Evolutionary conservation across 176 grass and related monocot genomes (phyloP), one percentile per base, ranked within the genome.

Genomic region (Avena eriantha): DNA sequence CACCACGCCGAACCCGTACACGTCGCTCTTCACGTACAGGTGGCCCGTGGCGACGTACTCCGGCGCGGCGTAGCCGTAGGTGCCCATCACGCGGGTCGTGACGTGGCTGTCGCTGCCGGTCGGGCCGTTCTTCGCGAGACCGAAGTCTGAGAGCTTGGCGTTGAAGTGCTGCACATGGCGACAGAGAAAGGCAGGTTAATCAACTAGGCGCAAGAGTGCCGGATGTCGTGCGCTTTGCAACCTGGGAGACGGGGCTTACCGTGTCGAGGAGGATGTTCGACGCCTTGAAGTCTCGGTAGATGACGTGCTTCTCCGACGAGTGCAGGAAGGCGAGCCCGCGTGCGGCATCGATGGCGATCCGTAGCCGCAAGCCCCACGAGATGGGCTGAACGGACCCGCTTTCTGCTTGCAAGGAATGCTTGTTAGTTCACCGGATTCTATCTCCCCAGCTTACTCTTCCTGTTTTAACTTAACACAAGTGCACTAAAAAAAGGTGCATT

Each of bases 261-360:
- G 88, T 90, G 78, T 95, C 93, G 34, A 95, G 93, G 23, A 95
- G 93, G 46, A 95, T 92, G 50, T 95, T 95, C 0, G 93, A 92
- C 23, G 90, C 88, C 80, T 95, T 95, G 82, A 95, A 95, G 79
- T 95, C 93, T 2, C 93, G 78, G 14, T 95, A 95, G 43, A 95
- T 95, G 21, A 95, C 77, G 4, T 92, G 90, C 73, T 87, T 93
- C 68, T 95, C 93, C 51, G 93, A 89, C 14, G 91, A 77, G 82
- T 95, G 93, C 12, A 95, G 55, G 80, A 95, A 95, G 55, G 91
- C 83, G 24, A 95, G 91, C 21, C 93, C 93, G 14, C 88, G 85
- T 0, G 93, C 93, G 0, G 91, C 88, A 17, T 86, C 86, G 0
- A 87, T 93, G 18, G 90, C 90, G 16, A 95, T 95, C 48, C 86